Evolutionary conservation across 345 rosid species (phyloP), one percentile per base, ranked within the genome.

Genomic region (Carallia pectinifolia): DNA sequence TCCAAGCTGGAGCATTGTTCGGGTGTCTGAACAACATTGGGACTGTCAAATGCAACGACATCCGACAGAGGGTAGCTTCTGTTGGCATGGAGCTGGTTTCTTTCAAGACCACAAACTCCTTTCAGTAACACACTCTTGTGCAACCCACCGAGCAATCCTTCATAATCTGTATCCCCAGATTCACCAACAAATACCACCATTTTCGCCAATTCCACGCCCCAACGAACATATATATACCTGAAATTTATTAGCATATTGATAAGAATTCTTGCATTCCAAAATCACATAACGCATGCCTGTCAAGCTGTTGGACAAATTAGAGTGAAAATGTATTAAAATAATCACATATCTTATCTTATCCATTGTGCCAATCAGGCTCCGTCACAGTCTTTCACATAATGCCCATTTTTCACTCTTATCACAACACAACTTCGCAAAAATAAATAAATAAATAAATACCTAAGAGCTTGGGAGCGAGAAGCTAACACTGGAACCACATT

Each of bases 131-230:
- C 80, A 53, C 85, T 89, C 76, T 81, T 92, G 81, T 90, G 99
- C 68, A 89, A 31, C 53, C 99, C 99, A 17, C 97, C 95, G 0
- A 96, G 91, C 78, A 96, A 74, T 53, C 89, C 96, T 81, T 96
- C 98, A 55, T 96, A 96, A 70, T 96, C 99, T 0, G 98, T 92
- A 77, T 96, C 99, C 6, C 99, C 98, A 56, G 82, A 79, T 73
- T 96, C 98, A 4, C 98, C 99, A 1, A 84, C 96, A 61, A 96
- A 89, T 56, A 96, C 97, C 12, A 85, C 96, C 88, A 92, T 79
- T 58, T 87, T 92, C 30, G 90, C 79, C 82, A 92, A 69, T 61
- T 96, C 95, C 19, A 89, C 71, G 0, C 99, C 99, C 97, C 99
- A 96, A 19, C 98, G 91, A 38, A 96, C 90, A 44, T 81, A 85